phyloP scores from a whole-genome alignment of 257 asterid species.

The Penstemon newberryi region DNA sequence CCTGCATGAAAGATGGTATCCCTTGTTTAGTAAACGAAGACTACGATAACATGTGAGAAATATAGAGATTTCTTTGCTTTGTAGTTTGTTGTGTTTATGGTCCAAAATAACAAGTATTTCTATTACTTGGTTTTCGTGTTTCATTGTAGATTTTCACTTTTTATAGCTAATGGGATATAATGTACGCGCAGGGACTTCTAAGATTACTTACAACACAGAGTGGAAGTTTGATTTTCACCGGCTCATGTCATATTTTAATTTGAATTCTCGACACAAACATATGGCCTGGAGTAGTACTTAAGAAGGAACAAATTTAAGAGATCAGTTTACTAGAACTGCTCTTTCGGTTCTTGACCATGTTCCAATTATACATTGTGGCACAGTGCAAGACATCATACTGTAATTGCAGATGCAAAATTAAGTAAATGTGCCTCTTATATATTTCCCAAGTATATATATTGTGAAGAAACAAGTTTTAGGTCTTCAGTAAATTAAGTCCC shows the following conservation, averaged over 20 bases:
- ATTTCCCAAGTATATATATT: not conserved
- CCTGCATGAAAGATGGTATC: constrained; percentile 57
- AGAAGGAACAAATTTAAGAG: not conserved
- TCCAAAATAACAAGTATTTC: too few species aligned
- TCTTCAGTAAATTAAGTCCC: not conserved
- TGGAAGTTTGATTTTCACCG: not conserved
- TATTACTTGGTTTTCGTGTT: too few species aligned
- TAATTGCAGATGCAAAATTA: not conserved
- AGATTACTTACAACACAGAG: not conserved
- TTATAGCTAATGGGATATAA: not conserved
- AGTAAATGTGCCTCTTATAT: not conserved
- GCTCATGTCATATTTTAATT: not conserved
- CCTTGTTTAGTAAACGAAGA: constrained; percentile 40
- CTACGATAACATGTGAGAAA: too few species aligned
- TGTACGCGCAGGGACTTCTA: not conserved
- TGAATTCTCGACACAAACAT: not conserved
- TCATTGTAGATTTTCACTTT: too few species aligned
- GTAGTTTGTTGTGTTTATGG: too few species aligned
- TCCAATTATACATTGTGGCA: not conserved
- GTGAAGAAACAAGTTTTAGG: not conserved
- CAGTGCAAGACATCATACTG: not conserved
- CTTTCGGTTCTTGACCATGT: too few species aligned
- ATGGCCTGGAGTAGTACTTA: not conserved
- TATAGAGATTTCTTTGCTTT: too few species aligned
- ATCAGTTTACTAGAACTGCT: not conserved